Conservation (phyloP, 2,329 filamentous ascomycete genomes). For the Lachnellula occidentalis region DNA sequence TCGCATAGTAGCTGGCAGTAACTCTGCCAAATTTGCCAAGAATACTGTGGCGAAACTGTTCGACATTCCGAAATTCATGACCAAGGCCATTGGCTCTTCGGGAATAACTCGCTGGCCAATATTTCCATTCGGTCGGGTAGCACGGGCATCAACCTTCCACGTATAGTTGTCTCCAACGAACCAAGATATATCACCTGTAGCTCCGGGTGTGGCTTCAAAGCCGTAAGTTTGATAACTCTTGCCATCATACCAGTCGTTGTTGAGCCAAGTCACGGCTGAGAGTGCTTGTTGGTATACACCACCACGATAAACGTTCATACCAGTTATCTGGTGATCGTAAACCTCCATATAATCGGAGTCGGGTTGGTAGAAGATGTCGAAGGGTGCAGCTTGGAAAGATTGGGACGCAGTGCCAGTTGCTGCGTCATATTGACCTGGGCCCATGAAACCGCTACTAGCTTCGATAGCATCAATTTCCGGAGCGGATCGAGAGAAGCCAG, state of each 20-base stretch:
- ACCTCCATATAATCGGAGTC: constrained; percentile 60
- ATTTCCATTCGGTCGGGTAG: constrained; percentile 64
- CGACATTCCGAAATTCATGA: constrained; percentile 68
- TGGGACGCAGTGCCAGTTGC: constrained; percentile 59
- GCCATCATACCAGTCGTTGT: constrained; percentile 62
- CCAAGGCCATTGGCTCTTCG: constrained; percentile 60
- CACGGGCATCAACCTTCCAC: constrained; percentile 55
- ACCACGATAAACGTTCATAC: constrained; percentile 56
- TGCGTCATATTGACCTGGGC: constrained; percentile 40
- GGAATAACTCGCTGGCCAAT: constrained; percentile 60
- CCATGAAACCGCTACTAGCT: constrained; percentile 45
- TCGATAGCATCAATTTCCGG: constrained; percentile 70
- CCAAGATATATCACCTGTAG: constrained; percentile 59
- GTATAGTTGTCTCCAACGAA: constrained; percentile 60
- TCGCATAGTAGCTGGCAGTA: constrained; percentile 60
- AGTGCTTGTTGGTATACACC: constrained; percentile 59
- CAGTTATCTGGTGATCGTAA: constrained; percentile 52
- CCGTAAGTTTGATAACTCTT: constrained; percentile 57
- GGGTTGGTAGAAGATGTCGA: constrained; percentile 65
- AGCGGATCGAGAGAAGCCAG: constrained; percentile 58
- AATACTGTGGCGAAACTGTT: constrained; percentile 59
- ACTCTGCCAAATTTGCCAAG: constrained; percentile 45
- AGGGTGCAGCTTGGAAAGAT: constrained; percentile 62
- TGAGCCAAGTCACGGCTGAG: constrained; percentile 55
- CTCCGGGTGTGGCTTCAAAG: constrained; percentile 58